These are phyloP conservation scores for Salix udensis DNA, from an alignment of 345 rosid genomes.

Conservation along the genomic window DNA sequence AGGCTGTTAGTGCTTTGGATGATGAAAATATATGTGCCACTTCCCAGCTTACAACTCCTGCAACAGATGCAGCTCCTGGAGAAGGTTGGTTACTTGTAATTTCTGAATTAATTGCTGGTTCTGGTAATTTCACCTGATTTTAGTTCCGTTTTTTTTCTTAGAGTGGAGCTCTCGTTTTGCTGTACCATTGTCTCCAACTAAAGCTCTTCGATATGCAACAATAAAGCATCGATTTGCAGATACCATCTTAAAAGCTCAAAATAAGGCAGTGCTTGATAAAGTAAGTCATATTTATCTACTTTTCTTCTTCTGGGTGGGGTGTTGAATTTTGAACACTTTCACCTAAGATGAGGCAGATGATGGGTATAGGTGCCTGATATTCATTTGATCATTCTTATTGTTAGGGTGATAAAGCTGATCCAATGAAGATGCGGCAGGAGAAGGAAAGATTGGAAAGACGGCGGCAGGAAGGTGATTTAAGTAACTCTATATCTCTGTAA, in stretches of 20 bases:
- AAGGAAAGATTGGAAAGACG: constrained; percentile 62
- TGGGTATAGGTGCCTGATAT: neutral
- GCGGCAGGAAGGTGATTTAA: constrained; percentile 65
- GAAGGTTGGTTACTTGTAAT: constrained; percentile 42
- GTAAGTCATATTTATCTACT: constrained; percentile 29
- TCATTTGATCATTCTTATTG: neutral
- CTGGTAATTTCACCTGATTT: neutral
- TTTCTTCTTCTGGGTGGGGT: neutral
- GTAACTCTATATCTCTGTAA: neutral
- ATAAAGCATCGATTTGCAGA: constrained; percentile 71
- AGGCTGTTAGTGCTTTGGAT: constrained; percentile 57
- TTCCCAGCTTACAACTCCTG: constrained; percentile 38
- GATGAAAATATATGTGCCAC: constrained; percentile 46
- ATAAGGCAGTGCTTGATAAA: constrained; percentile 53
- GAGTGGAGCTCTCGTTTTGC: constrained; percentile 41
- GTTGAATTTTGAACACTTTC: neutral
- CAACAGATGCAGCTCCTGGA: constrained; percentile 32
- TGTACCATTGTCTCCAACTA: constrained; percentile 59
- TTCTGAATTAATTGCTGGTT: neutral
- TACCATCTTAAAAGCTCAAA: constrained; percentile 65
- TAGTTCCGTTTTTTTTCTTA: constrained; percentile 16
- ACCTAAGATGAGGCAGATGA: neutral
- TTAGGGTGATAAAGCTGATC: constrained; percentile 66
- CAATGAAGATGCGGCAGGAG: constrained; percentile 50
- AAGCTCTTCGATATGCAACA: constrained; percentile 79